Evolutionary conservation across 441 rosid species (phyloP), one percentile per base, ranked within the genome.

Genomic region (Geranium incanum): DNA sequence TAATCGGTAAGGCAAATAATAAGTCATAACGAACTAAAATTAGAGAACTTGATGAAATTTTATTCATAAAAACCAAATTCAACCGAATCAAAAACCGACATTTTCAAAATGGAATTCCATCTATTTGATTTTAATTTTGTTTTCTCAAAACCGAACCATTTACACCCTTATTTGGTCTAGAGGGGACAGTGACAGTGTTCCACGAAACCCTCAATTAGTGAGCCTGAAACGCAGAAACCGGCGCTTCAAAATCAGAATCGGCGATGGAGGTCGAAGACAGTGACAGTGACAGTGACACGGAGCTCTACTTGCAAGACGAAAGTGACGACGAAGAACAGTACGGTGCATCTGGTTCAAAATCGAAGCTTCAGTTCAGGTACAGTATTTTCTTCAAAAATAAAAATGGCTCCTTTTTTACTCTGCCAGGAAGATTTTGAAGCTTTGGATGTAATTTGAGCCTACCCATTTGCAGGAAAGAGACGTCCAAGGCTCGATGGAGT

Each of bases 401-500:
- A 67, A 36, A 16, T 36, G 21, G 21, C 13, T 8, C 3, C 0
- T 59, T 38, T 73, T 39, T 0, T 3, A 8, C 48, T 1, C 0
- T 16, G 0, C 4, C 12, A 1, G 68, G 60, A 43, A 12, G 67
- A 41, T 23, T 6, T 66, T 45, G 63, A 55, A 13, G 18, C 23
- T 55, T 6, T 11, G 16, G n/a, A 12, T 52, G 16, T n/a, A n/a
- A 13, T 63, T 45, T 63, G 41, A n/a, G 9, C 64, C 50, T 67
- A 43, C 63, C 38, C 28, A 48, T 52, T 23, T 71, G 11, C 71
- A 93, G 98, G 86, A 87, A 82, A 59, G 90, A 85, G 70, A 66
- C 81, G 23, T 91, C 98, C 5, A 88, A 82, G 78, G 95, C 89
- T 74, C 77, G 75, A 67, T 94, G 99, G 99, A 73, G 78, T 39